A percentile compares a stretch with the other conserved stretches of the same genome.
These are phyloP conservation scores for Eurotiales sp. DNA, from an alignment of 2,329 filamentous ascomycete genomes.

Conservation along the genomic window DNA sequence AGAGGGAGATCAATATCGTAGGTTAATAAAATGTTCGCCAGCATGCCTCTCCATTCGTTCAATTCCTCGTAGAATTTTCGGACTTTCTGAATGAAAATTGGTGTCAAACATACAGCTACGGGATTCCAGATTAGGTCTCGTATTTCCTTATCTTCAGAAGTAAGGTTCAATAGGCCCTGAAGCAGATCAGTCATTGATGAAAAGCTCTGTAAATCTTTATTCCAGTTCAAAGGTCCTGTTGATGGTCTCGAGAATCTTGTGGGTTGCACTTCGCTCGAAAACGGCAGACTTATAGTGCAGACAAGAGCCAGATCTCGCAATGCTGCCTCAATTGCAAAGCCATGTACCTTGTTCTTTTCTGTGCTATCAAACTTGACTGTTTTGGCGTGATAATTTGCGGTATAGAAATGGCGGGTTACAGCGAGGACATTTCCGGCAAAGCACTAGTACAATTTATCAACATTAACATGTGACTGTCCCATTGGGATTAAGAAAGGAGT, in stretches of 20 bases:
- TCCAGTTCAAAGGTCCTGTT: background rate
- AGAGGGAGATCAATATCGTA: background rate
- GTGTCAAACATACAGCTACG: background rate
- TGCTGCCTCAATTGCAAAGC: background rate
- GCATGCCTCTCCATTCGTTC: background rate
- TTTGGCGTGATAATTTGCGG: background rate
- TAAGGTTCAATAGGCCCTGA: background rate
- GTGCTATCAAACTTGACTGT: background rate
- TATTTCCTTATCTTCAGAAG: background rate
- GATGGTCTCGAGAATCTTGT: background rate
- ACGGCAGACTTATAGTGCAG: slow-evolving; percentile 16
- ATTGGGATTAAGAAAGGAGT: background rate
- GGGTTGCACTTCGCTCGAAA: slow-evolving; percentile 8
- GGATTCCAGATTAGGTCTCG: background rate
- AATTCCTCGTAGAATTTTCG: background rate
- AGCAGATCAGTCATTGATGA: background rate
- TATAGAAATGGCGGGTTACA: background rate
- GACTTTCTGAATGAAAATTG: background rate
- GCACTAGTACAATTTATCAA: background rate
- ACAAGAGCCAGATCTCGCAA: slow-evolving; percentile 15
- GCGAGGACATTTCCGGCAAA: background rate
- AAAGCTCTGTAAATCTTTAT: background rate
- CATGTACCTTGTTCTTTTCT: background rate
- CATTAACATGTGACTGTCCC: too few relatives aligned
- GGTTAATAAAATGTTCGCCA: background rate